A percentile compares a stretch with the other conserved stretches of the same genome.
Conservation (phyloP, 352 stramenopile species). For the Thalassiosira exigua region DNA sequence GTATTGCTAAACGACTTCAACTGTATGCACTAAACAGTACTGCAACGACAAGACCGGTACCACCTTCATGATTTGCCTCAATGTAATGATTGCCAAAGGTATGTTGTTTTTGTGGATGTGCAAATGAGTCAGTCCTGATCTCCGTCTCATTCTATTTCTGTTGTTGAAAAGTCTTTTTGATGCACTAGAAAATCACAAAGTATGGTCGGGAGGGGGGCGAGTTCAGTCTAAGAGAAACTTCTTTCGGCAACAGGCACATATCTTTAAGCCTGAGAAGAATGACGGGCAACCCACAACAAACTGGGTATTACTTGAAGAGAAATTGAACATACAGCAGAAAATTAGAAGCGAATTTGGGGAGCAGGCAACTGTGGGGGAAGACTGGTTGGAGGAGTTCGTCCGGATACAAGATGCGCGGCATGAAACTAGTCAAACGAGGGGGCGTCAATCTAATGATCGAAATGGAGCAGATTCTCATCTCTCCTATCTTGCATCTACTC, state of each 20-base stretch:
- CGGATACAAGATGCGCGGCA: conserved; percentile 51
- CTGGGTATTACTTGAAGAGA: conserved; percentile 59
- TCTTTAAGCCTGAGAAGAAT: conserved; percentile 64
- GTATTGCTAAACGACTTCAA: too few relatives aligned
- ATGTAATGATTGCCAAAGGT: conserved; percentile 51
- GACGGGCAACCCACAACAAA: conserved; percentile 58
- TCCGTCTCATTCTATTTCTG: too few relatives aligned
- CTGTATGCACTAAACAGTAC: too few relatives aligned
- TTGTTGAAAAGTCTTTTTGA: conserved; percentile 49
- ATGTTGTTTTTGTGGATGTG: too few relatives aligned
- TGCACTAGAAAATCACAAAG: conserved; percentile 44
- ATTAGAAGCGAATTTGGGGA: conserved; percentile 31
- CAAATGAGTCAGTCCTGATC: too few relatives aligned
- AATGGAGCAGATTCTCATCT: conserved; percentile 28
- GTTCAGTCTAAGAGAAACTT: conserved; percentile 12
- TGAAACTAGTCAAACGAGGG: neutral
- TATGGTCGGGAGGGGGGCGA: conserved; percentile 32
- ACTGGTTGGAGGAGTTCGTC: conserved; percentile 68
- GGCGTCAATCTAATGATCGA: conserved; percentile 7
- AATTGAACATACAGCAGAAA: conserved; percentile 49
- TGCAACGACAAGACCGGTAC: conserved; percentile 62
- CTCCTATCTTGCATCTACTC: conserved; percentile 21
- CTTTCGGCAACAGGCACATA: conserved; percentile 40
- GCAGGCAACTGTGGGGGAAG: conserved; percentile 17
- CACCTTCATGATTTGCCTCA: conserved; percentile 53